Evolutionary conservation across 2,329 filamentous ascomycete species (phyloP).

Genomic region (Blumeriella jaapii): DNA sequence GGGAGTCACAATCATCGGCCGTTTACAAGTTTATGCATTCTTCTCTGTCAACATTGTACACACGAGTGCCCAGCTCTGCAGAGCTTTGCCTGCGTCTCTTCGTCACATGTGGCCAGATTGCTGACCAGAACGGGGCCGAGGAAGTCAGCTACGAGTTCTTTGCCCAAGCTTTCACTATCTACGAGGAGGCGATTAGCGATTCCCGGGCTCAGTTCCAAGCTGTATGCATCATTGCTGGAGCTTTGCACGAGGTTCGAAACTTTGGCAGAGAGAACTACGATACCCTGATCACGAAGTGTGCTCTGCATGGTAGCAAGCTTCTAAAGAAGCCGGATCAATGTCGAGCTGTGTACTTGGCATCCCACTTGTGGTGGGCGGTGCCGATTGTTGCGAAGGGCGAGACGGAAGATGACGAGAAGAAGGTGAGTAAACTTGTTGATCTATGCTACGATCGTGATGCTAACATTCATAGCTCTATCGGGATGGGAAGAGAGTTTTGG

Average conservation of each 20-base stretch:
- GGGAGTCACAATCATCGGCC: slow-evolving; percentile 61
- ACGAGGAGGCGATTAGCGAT: slow-evolving; percentile 92
- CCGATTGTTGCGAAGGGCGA: slow-evolving; percentile 71
- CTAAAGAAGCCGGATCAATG: slow-evolving; percentile 98
- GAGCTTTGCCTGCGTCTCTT: slow-evolving; percentile 86
- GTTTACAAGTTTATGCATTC: slow-evolving; percentile 95
- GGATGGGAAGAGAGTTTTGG: slow-evolving; percentile 91
- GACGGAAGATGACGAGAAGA: slow-evolving; percentile 65
- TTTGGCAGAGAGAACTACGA: slow-evolving; percentile 98
- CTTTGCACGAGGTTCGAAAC: slow-evolving; percentile 75
- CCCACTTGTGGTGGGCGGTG: slow-evolving; percentile 95
- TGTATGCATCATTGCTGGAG: slow-evolving; percentile 85
- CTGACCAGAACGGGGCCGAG: slow-evolving; percentile 83
- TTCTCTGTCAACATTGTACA: slow-evolving; percentile 74
- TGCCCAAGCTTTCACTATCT: slow-evolving; percentile 94
- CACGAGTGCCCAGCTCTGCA: slow-evolving; percentile 70
- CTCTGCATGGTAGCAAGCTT: slow-evolving; percentile 90
- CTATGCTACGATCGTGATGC: slow-evolving; percentile 1
- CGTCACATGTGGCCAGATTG: slow-evolving; percentile 82
- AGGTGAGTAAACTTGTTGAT: slow-evolving; percentile 43
- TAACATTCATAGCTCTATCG: slow-evolving; percentile 63
- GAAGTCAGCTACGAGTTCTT: slow-evolving; percentile 98
- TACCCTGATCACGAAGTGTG: slow-evolving; percentile 94
- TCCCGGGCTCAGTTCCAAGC: slow-evolving; percentile 96
- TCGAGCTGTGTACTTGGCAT: slow-evolving; percentile 88